phyloP scores from a whole-genome alignment of 352 stramenopile species.

The Globisporangium rhizosaccharum region DNA sequence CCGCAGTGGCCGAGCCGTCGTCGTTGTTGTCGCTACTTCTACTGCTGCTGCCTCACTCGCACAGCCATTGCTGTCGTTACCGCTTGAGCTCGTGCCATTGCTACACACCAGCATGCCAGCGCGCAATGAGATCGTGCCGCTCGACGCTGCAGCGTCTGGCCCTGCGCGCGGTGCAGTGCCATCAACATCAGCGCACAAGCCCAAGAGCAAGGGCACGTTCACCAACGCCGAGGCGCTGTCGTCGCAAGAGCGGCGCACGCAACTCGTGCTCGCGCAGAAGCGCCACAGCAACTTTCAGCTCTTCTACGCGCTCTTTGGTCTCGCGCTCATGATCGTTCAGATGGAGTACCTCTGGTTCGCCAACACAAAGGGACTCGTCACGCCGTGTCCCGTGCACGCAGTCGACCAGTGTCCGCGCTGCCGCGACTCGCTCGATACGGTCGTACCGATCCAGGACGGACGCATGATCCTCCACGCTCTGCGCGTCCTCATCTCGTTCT shows the following conservation, averaged over 20 bases:
- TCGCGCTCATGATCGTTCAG: slow-evolving; percentile 72
- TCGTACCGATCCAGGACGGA: slow-evolving; percentile 38
- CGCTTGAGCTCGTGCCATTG: not conserved
- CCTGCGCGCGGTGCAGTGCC: slow-evolving; percentile 10
- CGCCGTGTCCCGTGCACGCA: slow-evolving; percentile 26
- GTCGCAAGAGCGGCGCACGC: slow-evolving; percentile 46
- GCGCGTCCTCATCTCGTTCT: slow-evolving; percentile 62
- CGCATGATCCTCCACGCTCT: slow-evolving; percentile 63
- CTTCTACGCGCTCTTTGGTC: slow-evolving; percentile 60
- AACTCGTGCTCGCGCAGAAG: slow-evolving; percentile 37
- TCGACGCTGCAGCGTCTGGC: slow-evolving; percentile 12
- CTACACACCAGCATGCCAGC: slow-evolving; percentile 28
- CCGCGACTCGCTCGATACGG: slow-evolving; percentile 17
- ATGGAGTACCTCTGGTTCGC: slow-evolving; percentile 67
- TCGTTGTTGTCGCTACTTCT: not conserved
- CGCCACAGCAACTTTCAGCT: slow-evolving; percentile 57
- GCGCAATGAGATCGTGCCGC: slow-evolving; percentile 63
- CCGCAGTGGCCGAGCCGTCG: not conserved
- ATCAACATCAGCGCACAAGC: slow-evolving; percentile 4
- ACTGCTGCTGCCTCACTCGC: not conserved
- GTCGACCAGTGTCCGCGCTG: slow-evolving; percentile 34
- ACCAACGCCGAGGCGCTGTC: slow-evolving; percentile 31
- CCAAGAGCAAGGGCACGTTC: slow-evolving; percentile 18
- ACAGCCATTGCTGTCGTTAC: not conserved
- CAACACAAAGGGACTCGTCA: slow-evolving; percentile 40